phyloP scores from a whole-genome alignment of 495 filamentous ascomycete species.

The Chaetomidium leptoderma region DNA sequence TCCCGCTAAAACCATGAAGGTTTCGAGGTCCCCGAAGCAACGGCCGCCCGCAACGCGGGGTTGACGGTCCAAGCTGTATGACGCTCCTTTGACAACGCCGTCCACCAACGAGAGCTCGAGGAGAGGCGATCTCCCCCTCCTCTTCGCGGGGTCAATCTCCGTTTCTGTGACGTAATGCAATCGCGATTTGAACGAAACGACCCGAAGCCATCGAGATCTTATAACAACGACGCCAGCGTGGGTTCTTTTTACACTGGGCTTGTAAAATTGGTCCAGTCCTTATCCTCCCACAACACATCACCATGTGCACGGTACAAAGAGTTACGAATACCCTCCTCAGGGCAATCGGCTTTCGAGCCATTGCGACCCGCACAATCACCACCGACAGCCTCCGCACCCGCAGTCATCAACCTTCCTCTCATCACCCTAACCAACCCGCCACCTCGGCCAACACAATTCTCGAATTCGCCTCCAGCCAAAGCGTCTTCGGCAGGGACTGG shows the following conservation, averaged over 20 bases:
- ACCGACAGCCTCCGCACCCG: background rate
- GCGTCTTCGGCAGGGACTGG: background rate
- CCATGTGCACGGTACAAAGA: background rate
- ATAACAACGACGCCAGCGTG: background rate
- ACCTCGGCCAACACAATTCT: background rate
- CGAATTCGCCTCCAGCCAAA: background rate
- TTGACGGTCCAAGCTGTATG: background rate
- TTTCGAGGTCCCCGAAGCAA: too few relatives aligned
- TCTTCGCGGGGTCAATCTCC: too few relatives aligned
- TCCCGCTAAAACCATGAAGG: too few relatives aligned
- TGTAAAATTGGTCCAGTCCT: background rate
- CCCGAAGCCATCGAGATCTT: background rate
- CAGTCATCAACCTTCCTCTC: background rate
- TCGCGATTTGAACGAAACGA: background rate
- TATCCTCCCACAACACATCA: background rate
- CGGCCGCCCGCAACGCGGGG: slow-evolving; percentile 1
- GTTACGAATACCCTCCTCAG: background rate
- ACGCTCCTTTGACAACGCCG: background rate
- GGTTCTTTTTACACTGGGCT: background rate
- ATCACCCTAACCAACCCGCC: background rate
- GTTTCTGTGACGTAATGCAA: background rate
- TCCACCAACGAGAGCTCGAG: too few relatives aligned
- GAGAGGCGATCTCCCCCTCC: background rate
- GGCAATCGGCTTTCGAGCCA: background rate
- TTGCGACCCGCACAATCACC: slow-evolving; percentile 1